These are phyloP conservation scores for Lupinus albus DNA, from an alignment of 306 rosid species.

Conservation along the genomic window DNA sequence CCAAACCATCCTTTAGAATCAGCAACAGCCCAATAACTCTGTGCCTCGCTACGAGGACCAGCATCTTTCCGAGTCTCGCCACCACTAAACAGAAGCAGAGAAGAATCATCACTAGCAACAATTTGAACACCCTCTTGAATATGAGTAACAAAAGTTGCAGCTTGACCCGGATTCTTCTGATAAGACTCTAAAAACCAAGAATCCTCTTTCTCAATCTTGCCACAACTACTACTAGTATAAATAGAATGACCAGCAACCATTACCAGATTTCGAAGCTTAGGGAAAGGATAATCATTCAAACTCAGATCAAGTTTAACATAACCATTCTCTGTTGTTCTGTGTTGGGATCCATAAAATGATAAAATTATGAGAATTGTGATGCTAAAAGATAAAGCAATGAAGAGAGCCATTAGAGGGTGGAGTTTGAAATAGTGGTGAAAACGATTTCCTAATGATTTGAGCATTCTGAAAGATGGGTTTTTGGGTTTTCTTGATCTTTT, in stretches of 20 bases:
- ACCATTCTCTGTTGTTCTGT: conserved; percentile 30
- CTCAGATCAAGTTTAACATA: conserved; percentile 40
- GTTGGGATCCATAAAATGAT: conserved; percentile 54
- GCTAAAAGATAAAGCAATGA: conserved; percentile 56
- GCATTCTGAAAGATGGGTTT: conserved; percentile 58
- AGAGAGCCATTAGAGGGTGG: conserved; percentile 58
- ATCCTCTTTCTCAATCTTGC: conserved; percentile 77
- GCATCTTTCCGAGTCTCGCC: conserved; percentile 93
- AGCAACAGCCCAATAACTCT: conserved; percentile 95
- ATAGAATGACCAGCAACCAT: conserved; percentile 97
- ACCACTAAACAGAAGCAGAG: conserved; percentile 86
- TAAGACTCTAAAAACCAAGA: conserved; percentile 94
- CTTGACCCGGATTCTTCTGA: conserved; percentile 92
- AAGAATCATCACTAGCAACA: conserved; percentile 58
- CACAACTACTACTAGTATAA: conserved; percentile 78
- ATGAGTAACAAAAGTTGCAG: conserved; percentile 76
- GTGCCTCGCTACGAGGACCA: conserved; percentile 94
- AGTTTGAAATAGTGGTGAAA: conserved; percentile 59
- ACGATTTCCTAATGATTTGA: conserved; percentile 61
- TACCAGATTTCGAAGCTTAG: conserved; percentile 70
- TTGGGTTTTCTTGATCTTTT: conserved; percentile 63
- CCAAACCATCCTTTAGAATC: conserved; percentile 89
- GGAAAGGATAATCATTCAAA: conserved; percentile 56
- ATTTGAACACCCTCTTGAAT: conserved; percentile 65
- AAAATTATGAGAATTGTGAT: conserved; percentile 55